Percentiles rank a stretch among this genome's conserved stretches.
phyloP scores from a whole-genome alignment of 1,139 yeast genomes.

The Pichia norvegensis region DNA sequence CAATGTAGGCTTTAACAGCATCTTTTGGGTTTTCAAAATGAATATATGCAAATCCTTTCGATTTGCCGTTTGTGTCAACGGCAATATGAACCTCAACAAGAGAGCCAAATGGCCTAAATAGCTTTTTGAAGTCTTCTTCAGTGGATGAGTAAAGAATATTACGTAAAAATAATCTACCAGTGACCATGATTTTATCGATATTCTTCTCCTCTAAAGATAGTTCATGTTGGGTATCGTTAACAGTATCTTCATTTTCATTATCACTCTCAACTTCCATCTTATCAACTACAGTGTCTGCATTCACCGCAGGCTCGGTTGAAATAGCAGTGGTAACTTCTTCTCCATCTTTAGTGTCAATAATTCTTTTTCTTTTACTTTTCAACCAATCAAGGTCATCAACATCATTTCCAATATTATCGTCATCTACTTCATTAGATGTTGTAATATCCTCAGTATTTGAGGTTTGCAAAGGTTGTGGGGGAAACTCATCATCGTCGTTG shows the following conservation, averaged over 20 bases:
- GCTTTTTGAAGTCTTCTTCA: constrained; percentile 63
- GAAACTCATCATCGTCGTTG: constrained; percentile 19
- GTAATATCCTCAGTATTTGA: constrained; percentile 34
- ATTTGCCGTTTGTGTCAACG: constrained; percentile 76
- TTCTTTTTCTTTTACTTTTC: constrained; percentile 65
- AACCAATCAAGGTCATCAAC: constrained; percentile 89
- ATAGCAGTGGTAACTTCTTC: constrained; percentile 12
- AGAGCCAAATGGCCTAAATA: constrained; percentile 51
- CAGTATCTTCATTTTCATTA: constrained; percentile 7
- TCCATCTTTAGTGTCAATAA: constrained; percentile 31
- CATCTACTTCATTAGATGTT: constrained; percentile 7
- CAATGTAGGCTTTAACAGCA: constrained; percentile 68
- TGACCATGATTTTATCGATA: constrained; percentile 46
- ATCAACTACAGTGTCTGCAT: constrained; percentile 3
- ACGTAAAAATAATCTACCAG: constrained; percentile 84
- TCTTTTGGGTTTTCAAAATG: constrained; percentile 58
- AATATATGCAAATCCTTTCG: constrained; percentile 90
- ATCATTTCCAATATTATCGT: constrained; percentile 21
- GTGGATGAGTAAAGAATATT: constrained; percentile 75
- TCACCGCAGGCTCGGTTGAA: constrained; percentile 7
- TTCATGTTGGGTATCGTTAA: constrained; percentile 19
- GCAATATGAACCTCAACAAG: constrained; percentile 85
- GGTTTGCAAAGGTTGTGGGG: constrained; percentile 29
- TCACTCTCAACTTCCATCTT: constrained; percentile 15
- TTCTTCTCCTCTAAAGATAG: constrained; percentile 39